Conservation (phyloP, 495 filamentous ascomycete species). For the Penicillium psychrofluorescens region DNA sequence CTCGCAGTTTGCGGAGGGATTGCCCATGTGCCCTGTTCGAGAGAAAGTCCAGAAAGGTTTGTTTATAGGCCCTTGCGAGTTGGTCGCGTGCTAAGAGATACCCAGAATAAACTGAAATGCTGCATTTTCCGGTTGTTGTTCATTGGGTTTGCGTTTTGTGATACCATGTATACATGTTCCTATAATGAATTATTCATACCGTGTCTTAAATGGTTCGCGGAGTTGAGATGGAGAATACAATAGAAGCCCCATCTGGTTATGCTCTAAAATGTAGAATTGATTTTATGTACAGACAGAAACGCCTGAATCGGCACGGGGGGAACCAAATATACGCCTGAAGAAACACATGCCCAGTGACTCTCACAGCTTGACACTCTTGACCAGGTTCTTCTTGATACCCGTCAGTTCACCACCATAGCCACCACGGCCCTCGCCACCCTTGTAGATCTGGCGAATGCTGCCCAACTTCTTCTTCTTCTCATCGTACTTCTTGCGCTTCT, state of each 20-base stretch:
- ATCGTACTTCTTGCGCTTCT: conserved; percentile 93
- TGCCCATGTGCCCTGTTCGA: conserved; percentile 8
- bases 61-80: background rate
- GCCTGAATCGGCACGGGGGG: conserved; percentile 16
- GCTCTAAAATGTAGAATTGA: background rate
- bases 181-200: too few relatives aligned
- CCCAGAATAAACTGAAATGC: too few relatives aligned
- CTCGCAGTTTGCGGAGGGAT: conserved; percentile 7
- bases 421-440: conserved; percentile 79
- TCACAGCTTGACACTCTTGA: conserved; percentile 88
- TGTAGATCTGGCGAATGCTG: conserved; percentile 74
- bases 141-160: too few relatives aligned
- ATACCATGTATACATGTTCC: too few relatives aligned
- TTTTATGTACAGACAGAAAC: conserved; percentile 22
- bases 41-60: background rate
- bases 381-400: conserved; percentile 87
- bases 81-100: too few relatives aligned
- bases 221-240: too few relatives aligned
- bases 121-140: too few relatives aligned
- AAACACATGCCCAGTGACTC: conserved; percentile 1
- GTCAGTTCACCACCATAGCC: conserved; percentile 90
- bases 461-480: conserved; percentile 91
- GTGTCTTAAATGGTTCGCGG: too few relatives aligned
- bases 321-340: conserved; percentile 25
- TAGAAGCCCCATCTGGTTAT: too few relatives aligned